Evolutionary conservation across 768 basidiomycete genomes (phyloP).

Genomic region (Phlegmacium glaucopus): DNA sequence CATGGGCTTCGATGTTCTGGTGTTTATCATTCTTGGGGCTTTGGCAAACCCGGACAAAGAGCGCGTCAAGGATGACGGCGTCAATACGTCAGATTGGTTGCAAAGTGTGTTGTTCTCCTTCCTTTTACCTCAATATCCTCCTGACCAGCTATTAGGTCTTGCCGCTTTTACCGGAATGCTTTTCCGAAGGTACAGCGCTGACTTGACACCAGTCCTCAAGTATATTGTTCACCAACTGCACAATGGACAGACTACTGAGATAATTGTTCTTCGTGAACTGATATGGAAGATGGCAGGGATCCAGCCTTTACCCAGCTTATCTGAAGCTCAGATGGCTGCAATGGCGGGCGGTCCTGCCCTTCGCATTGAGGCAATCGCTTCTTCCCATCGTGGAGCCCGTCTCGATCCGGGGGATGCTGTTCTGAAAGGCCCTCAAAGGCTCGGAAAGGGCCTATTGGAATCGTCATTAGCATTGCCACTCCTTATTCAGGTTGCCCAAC

Average conservation of each 20-base stretch:
- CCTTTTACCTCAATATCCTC: neutral
- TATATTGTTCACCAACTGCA: constrained; percentile 91
- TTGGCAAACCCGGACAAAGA: constrained; percentile 80
- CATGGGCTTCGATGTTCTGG: constrained; percentile 92
- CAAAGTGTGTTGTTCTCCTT: constrained; percentile 61
- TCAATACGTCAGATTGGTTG: constrained; percentile 87
- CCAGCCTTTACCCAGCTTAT: constrained; percentile 84
- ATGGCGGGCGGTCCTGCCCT: constrained; percentile 91
- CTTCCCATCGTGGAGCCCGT: constrained; percentile 68
- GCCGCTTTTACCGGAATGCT: constrained; percentile 93
- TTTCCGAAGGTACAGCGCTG: constrained; percentile 82
- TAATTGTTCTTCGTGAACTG: constrained; percentile 87
- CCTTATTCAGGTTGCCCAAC: constrained; percentile 88
- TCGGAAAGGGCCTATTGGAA: constrained; percentile 65
- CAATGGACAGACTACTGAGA: constrained; percentile 79
- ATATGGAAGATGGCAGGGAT: constrained; percentile 96
- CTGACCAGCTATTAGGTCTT: constrained; percentile 55
- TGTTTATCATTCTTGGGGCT: constrained; percentile 84
- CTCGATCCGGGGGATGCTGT: constrained; percentile 62
- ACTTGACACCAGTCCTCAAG: constrained; percentile 78
- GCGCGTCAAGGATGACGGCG: constrained; percentile 88
- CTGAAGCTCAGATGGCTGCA: constrained; percentile 82
- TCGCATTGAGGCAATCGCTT: constrained; percentile 86
- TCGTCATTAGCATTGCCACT: constrained; percentile 81
- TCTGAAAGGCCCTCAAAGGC: constrained; percentile 62